Conservation (phyloP, 768 basidiomycete species). For the Clathrus columnatus region DNA sequence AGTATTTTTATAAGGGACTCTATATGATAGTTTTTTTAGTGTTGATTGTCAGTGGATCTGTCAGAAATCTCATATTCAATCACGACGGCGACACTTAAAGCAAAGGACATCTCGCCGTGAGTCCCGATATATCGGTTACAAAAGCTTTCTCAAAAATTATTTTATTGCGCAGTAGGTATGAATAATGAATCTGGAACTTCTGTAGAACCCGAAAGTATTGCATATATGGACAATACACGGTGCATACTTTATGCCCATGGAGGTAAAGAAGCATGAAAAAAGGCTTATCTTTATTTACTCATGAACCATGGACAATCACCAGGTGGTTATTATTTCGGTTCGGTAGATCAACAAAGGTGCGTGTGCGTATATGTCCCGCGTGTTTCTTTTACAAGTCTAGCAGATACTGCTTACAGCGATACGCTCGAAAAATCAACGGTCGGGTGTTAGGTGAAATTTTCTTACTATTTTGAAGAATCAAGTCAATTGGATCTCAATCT, state of each 20-base stretch:
- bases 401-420: constrained; percentile 29
- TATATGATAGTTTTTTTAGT: constrained; percentile 13
- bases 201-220: constrained; percentile 10
- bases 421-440: constrained; percentile 88
- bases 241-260: constrained; percentile 62
- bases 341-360: constrained; percentile 70
- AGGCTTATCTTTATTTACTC: background rate
- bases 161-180: constrained; percentile 2
- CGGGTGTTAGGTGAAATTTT: constrained; percentile 47
- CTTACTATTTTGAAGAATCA: background rate
- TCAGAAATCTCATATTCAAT: constrained; percentile 32
- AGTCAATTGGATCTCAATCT: background rate
- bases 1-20: constrained; percentile 15
- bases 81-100: constrained; percentile 32
- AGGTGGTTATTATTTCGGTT: constrained; percentile 65
- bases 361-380: constrained; percentile 3
- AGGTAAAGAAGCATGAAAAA: constrained; percentile 33
- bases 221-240: constrained; percentile 26
- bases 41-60: constrained; percentile 33
- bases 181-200: background rate
- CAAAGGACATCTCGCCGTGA: constrained; percentile 16
- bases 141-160: background rate
- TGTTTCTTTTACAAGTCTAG: constrained; percentile 50
- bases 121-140: constrained; percentile 23
- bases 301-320: background rate